Evolutionary conservation across 192 early-diverging fungal genomes (phyloP).

Genomic region (Podila verticillata): DNA sequence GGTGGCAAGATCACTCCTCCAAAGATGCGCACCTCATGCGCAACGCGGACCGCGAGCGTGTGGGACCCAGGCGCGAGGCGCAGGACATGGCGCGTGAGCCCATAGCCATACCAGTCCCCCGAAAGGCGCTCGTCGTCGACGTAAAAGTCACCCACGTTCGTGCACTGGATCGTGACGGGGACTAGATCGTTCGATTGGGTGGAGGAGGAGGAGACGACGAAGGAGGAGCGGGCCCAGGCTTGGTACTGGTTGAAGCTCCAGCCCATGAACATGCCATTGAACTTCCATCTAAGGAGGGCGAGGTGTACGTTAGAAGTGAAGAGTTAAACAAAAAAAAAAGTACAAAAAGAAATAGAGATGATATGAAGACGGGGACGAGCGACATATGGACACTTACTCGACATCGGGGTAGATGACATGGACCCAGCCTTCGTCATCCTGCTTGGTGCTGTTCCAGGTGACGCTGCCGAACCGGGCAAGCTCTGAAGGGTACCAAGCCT

Average conservation of each 20-base stretch:
- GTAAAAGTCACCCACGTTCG: slow-evolving; percentile 71
- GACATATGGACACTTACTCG: slow-evolving; percentile 52
- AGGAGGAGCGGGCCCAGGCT: slow-evolving; percentile 54
- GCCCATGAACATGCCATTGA: slow-evolving; percentile 65
- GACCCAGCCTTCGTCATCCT: slow-evolving; percentile 62
- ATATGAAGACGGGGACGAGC: too few relatives aligned
- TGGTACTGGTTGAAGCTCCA: slow-evolving; percentile 65
- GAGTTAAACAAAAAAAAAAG: neutral
- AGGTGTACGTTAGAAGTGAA: too few relatives aligned
- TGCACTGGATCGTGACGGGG: slow-evolving; percentile 51
- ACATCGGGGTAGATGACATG: slow-evolving; percentile 56
- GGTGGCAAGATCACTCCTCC: slow-evolving; percentile 60
- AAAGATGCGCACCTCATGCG: slow-evolving; percentile 76
- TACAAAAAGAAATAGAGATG: neutral
- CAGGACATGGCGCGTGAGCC: slow-evolving; percentile 54
- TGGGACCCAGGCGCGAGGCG: slow-evolving; percentile 62
- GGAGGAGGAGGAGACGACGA: slow-evolving; percentile 13
- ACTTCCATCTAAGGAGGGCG: slow-evolving; percentile 65
- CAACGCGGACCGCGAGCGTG: slow-evolving; percentile 61
- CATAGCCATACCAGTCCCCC: slow-evolving; percentile 74
- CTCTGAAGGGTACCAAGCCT: slow-evolving; percentile 71
- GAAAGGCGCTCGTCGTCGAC: slow-evolving; percentile 64
- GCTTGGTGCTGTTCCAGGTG: slow-evolving; percentile 61
- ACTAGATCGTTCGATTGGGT: neutral
- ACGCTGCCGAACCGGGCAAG: slow-evolving; percentile 68